Conservation (phyloP, 257 asterid genomes). For the Nicotiana attenuata region DNA sequence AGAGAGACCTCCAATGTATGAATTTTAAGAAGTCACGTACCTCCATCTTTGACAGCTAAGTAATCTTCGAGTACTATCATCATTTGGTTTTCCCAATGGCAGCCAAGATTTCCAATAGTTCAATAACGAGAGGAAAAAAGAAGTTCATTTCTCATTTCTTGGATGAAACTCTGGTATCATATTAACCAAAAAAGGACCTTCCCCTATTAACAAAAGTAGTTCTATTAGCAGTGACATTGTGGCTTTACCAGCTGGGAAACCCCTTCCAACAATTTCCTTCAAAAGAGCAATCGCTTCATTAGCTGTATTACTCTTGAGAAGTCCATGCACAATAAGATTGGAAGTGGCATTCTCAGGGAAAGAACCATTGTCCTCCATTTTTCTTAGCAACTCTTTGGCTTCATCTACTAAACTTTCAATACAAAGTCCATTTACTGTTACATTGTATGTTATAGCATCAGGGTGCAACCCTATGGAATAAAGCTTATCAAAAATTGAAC, state of each 20-base stretch:
- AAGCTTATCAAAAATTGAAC: conserved; percentile 15
- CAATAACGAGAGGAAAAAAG: neutral
- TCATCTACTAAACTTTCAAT: conserved; percentile 21
- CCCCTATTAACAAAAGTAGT: conserved; percentile 6
- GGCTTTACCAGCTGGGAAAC: conserved; percentile 8
- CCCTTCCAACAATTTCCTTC: conserved; percentile 19
- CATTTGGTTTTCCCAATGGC: neutral
- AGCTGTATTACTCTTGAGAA: conserved; percentile 10
- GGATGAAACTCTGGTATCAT: neutral
- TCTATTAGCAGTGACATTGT: conserved; percentile 3
- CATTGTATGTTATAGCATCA: conserved; percentile 21
- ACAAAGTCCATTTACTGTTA: conserved; percentile 23
- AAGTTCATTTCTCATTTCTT: neutral
- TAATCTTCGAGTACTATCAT: neutral
- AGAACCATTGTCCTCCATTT: conserved; percentile 21
- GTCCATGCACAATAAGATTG: conserved; percentile 12
- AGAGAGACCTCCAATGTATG: neutral
- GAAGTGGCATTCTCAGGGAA: conserved; percentile 15
- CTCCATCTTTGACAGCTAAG: neutral
- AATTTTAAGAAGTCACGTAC: neutral
- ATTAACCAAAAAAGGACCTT: conserved; percentile 6
- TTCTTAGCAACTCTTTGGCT: conserved; percentile 20
- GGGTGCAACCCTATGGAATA: conserved; percentile 17
- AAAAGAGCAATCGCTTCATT: conserved; percentile 16
- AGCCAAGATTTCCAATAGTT: neutral